These are phyloP conservation scores for Cyberlindnera meyerae DNA, from an alignment of 805 yeast species.

Conservation along the genomic window DNA sequence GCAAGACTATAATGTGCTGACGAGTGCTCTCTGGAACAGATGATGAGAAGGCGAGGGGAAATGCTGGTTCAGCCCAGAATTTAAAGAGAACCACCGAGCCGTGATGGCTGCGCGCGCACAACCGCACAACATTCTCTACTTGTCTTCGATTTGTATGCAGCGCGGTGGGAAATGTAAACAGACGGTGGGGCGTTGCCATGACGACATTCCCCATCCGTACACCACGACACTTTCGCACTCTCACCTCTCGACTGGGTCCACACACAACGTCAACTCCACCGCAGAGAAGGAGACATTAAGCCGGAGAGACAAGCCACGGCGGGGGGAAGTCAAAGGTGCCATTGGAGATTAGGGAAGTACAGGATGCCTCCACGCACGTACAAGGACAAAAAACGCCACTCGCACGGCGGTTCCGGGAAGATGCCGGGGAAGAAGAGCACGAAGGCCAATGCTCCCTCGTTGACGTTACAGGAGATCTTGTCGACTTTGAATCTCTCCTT, in stretches of 20 bases:
- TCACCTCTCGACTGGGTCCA: too few species aligned
- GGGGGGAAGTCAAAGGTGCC: too few species aligned
- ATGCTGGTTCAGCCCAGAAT: too few species aligned
- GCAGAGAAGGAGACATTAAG: neutral
- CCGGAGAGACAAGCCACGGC: too few species aligned
- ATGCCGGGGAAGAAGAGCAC: slow-evolving; percentile 26
- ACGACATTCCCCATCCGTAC: slow-evolving; percentile 6
- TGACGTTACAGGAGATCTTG: slow-evolving; percentile 45
- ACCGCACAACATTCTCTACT: too few species aligned
- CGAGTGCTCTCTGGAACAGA: too few species aligned
- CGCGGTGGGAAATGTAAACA: slow-evolving; percentile 6
- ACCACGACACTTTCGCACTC: too few species aligned
- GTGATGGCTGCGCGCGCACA: neutral
- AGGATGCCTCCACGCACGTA: slow-evolving; percentile 10
- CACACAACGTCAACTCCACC: neutral
- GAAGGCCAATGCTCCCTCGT: slow-evolving; percentile 33
- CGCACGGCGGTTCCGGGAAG: slow-evolving; percentile 17
- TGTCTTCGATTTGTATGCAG: neutral
- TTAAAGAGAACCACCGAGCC: neutral
- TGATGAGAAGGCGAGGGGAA: too few species aligned
- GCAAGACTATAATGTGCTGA: neutral
- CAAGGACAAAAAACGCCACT: slow-evolving; percentile 15
- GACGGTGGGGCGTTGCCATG: too few species aligned
- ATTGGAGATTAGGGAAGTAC: too few species aligned
- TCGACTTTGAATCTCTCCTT: slow-evolving; percentile 48